Conservation (phyloP, 208 protist species). For the Sergeia podlipaevii region DNA sequence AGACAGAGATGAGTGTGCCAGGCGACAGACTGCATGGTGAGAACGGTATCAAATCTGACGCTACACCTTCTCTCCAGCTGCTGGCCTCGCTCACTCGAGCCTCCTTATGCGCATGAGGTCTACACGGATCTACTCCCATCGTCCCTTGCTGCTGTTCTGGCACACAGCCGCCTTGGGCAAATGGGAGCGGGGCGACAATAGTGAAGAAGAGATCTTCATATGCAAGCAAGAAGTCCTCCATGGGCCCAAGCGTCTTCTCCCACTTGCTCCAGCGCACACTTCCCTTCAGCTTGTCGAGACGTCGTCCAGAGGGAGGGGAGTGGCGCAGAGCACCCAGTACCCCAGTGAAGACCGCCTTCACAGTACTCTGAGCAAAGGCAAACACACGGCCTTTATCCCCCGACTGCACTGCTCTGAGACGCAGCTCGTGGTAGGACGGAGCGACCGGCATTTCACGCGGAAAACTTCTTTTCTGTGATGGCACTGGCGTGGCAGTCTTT, state of each 20-base stretch:
- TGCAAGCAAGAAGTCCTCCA: conserved; percentile 17
- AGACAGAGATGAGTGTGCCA: conserved; percentile 12
- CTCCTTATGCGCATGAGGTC: too few species aligned
- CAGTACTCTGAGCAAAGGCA: conserved; percentile 16
- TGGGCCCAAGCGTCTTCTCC: conserved; percentile 14
- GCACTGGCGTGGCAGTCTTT: too few species aligned
- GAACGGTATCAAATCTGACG: too few species aligned
- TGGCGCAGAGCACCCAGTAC: conserved; percentile 15
- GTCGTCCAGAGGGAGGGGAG: conserved; percentile 14
- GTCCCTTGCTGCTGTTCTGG: too few species aligned
- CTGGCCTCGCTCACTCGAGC: background rate
- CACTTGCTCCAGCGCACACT: conserved; percentile 20
- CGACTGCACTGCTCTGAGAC: background rate
- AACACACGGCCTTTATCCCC: background rate
- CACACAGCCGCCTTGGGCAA: too few species aligned
- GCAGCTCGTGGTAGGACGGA: background rate
- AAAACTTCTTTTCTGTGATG: too few species aligned
- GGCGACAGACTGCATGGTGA: too few species aligned
- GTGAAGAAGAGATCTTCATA: conserved; percentile 43
- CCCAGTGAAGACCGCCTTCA: conserved; percentile 22
- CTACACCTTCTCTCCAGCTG: conserved; percentile 1
- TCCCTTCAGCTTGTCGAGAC: conserved; percentile 8
- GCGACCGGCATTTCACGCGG: too few species aligned
- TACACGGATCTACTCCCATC: too few species aligned
- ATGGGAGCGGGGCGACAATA: background rate